Evolutionary conservation across 768 basidiomycete species (phyloP).

Genomic region (Russula sp.): DNA sequence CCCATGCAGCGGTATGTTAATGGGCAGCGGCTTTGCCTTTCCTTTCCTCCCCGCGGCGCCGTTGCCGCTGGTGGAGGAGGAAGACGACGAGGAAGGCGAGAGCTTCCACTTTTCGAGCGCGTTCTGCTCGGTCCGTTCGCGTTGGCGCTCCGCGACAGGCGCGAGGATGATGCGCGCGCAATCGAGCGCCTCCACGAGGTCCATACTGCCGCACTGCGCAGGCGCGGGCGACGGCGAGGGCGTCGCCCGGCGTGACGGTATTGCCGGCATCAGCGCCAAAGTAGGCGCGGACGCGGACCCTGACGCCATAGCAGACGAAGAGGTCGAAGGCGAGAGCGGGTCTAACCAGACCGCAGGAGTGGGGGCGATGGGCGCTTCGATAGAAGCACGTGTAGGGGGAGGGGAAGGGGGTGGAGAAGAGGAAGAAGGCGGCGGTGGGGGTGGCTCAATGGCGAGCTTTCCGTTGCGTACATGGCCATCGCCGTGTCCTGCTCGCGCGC

Average conservation of each 20-base stretch:
- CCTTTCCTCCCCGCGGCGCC: constrained; percentile 28
- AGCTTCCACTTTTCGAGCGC: constrained; percentile 44
- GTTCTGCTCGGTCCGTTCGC: constrained; percentile 47
- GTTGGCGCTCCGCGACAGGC: constrained; percentile 59
- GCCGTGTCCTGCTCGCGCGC: constrained; percentile 21
- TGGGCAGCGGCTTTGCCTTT: constrained; percentile 50
- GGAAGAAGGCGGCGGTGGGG: constrained; percentile 25
- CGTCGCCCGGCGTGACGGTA: constrained; percentile 19
- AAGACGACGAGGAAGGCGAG: constrained; percentile 17
- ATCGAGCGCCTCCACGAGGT: constrained; percentile 53
- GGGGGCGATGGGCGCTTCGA: background rate
- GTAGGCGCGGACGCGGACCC: background rate
- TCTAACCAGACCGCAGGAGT: constrained; percentile 2
- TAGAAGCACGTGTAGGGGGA: constrained; percentile 18
- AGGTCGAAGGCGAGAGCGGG: constrained; percentile 25
- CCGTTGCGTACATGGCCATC: constrained; percentile 11
- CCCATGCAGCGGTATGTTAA: constrained; percentile 79
- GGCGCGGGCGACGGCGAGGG: constrained; percentile 20
- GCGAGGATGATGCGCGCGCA: constrained; percentile 64
- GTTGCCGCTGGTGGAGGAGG: constrained; percentile 25
- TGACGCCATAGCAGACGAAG: constrained; percentile 16
- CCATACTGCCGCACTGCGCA: constrained; percentile 23
- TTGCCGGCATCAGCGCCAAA: constrained; percentile 1
- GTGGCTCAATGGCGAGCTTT: constrained; percentile 31
- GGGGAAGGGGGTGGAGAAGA: constrained; percentile 18